Base-by-base conservation (phyloP, 2,329 filamentous ascomycete genomes). In the Leptographium lundbergii region DNA sequence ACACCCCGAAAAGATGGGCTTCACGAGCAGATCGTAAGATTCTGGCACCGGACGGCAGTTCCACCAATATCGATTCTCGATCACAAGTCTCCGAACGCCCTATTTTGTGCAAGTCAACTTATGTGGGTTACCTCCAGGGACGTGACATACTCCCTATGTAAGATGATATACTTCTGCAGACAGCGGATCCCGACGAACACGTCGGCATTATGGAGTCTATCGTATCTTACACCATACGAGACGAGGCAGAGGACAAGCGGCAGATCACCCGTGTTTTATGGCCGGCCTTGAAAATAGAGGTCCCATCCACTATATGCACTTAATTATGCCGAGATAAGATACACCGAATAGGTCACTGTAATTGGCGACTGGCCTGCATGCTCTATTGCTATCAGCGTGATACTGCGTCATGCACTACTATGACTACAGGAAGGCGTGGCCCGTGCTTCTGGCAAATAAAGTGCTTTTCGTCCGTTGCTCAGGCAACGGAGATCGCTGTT, bases 381-480 rank as follows among this genome's bases (percentile, higher is more conserved):
- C 25, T 27, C 25, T 34, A 54, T 54, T 54, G 51, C 29, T 54
- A 22, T 54, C 51, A n/a, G 51, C 24, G 22, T 27, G 47, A 17
- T 25, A 25, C 47, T 24, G 47, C 24, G 47, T 50, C 47, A 50
- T 50, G 47, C 47, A 50, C 22, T 29, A 7, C 27, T 34, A 6
- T 14, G 17, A 39, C 32, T 39, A 42, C 48, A 36, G 57, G 9
- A n/a, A 13, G 19, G 4, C 48, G 58, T 56, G 58, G 57, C 39
- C 59, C 34, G 53, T 59, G 58, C 60, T 19, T 53, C 36, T 34
- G 19, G 19, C 32, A 56, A 57, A 57, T 59, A 60, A 47, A 63
- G 58, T 59, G 54, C 22, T 48, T 51, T 42, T 47, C 17, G 36
- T 14, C 17, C 14, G 62, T 64, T 64, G 61, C 62, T 59, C 22